phyloP scores from a whole-genome alignment of 192 early-diverging fungal genomes.

The Coemansia pectinata region DNA sequence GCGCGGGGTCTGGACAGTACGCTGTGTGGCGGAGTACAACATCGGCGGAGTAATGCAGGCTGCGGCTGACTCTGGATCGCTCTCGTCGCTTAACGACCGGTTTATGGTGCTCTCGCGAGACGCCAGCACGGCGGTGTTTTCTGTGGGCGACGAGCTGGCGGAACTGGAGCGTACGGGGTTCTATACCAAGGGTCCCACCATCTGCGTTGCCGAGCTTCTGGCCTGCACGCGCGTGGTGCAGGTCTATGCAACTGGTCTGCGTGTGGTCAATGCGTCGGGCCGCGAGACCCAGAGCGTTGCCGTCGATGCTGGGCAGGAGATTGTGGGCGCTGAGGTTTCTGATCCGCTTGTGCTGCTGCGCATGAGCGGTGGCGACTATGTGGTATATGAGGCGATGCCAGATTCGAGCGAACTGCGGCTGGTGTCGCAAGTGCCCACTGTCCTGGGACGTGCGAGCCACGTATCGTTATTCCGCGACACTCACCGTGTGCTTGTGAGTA shows the following conservation, averaged over 20 bases:
- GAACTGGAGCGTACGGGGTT: constrained; percentile 76
- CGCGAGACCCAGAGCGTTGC: constrained; percentile 31
- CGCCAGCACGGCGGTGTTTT: constrained; percentile 59
- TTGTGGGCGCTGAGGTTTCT: constrained; percentile 71
- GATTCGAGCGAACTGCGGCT: constrained; percentile 34
- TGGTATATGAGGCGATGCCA: constrained; percentile 62
- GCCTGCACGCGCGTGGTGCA: constrained; percentile 79
- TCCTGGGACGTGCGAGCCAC: neutral
- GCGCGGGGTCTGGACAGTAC: constrained; percentile 46
- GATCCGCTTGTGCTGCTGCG: constrained; percentile 83
- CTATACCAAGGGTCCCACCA: constrained; percentile 70
- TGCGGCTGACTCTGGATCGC: constrained; percentile 20
- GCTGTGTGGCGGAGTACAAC: constrained; percentile 40
- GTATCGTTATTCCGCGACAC: constrained; percentile 44
- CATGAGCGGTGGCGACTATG: constrained; percentile 62
- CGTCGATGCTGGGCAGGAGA: constrained; percentile 30
- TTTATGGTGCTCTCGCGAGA: constrained; percentile 51
- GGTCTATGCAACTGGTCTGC: constrained; percentile 72
- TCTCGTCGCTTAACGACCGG: constrained; percentile 29
- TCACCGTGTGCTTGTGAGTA: constrained; percentile 26
- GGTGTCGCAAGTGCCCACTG: constrained; percentile 16
- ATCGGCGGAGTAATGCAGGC: constrained; percentile 52
- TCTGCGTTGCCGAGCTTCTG: constrained; percentile 73
- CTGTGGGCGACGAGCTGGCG: constrained; percentile 77
- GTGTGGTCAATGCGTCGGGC: constrained; percentile 62